Conservation (phyloP, 2,329 filamentous ascomycete genomes). For the Trichoderma hamatum region DNA sequence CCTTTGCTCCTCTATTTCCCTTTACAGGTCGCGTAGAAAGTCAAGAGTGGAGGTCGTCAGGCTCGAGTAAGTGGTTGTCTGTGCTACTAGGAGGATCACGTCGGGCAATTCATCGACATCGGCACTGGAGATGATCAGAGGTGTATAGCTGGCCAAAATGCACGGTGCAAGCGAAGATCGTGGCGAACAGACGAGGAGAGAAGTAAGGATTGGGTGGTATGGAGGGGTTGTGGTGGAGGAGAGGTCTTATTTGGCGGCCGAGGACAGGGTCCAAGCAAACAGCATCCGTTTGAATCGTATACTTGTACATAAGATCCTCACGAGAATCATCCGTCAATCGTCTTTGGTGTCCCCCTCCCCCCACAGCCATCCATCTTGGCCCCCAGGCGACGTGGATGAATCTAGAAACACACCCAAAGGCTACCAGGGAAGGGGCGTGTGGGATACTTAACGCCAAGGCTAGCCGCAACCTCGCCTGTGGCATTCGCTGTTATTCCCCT, state of each 20-base stretch:
- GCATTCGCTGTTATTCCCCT: constrained; percentile 9
- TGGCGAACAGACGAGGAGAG: constrained; percentile 31
- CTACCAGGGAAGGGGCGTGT: constrained; percentile 18
- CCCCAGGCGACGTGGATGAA: constrained; percentile 23
- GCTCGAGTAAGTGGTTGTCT: constrained; percentile 35
- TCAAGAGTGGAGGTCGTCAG: constrained; percentile 35
- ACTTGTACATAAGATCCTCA: constrained; percentile 24
- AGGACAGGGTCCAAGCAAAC: constrained; percentile 26
- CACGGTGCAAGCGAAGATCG: constrained; percentile 34
- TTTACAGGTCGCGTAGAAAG: constrained; percentile 25
- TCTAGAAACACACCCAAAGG: not conserved
- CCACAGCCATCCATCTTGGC: constrained; percentile 25
- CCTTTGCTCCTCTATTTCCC: not conserved
- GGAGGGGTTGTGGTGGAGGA: constrained; percentile 36
- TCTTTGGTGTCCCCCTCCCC: constrained; percentile 18
- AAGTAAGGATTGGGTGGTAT: constrained; percentile 25
- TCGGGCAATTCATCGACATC: constrained; percentile 35
- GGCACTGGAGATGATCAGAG: constrained; percentile 37
- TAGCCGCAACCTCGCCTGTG: constrained; percentile 17
- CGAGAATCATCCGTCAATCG: constrained; percentile 24
- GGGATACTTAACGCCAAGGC: constrained; percentile 17
- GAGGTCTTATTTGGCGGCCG: constrained; percentile 37
- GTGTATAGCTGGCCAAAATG: constrained; percentile 33
- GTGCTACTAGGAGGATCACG: constrained; percentile 30
- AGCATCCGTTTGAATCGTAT: constrained; percentile 24